phyloP scores from a whole-genome alignment of 1,139 yeast genomes.

The Spathaspora jeffriesii region DNA sequence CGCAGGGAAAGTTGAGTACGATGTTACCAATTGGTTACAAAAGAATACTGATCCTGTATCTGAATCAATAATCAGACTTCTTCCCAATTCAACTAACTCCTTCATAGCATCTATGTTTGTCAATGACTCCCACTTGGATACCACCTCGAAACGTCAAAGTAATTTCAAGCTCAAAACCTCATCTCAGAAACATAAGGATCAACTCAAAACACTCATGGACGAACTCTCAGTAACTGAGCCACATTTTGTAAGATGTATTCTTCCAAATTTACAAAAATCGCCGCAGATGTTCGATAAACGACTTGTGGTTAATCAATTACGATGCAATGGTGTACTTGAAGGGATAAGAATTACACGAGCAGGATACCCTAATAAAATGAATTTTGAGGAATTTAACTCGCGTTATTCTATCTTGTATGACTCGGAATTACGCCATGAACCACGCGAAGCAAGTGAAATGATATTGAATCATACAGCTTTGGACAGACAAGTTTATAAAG shows the following conservation, averaged over 20 bases:
- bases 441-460: slow-evolving; percentile 67
- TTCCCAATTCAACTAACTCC: slow-evolving; percentile 56
- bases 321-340: slow-evolving; percentile 98
- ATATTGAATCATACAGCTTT: slow-evolving; percentile 63
- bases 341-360: slow-evolving; percentile 97
- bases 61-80: slow-evolving; percentile 63
- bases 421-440: slow-evolving; percentile 47
- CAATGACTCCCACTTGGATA: slow-evolving; percentile 21
- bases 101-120: slow-evolving; percentile 38
- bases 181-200: slow-evolving; percentile 85
- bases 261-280: slow-evolving; percentile 80
- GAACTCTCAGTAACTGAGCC: slow-evolving; percentile 86
- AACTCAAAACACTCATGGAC: slow-evolving; percentile 67
- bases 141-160: slow-evolving; percentile 9
- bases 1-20: slow-evolving; percentile 94
- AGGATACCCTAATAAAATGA: slow-evolving; percentile 93
- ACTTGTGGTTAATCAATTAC: slow-evolving; percentile 82
- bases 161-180: slow-evolving; percentile 65
- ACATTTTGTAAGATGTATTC: slow-evolving; percentile 93
- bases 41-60: slow-evolving; percentile 94
- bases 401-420: slow-evolving; percentile 70
- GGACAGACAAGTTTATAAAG: slow-evolving; percentile 67
- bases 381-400: slow-evolving; percentile 75
- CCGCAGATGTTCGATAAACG: slow-evolving; percentile 73
- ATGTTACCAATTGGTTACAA: slow-evolving; percentile 90